A percentile compares a stretch with the other conserved stretches of the same genome.
Evolutionary conservation across 805 yeast genomes (phyloP).

Genomic region (Cyberlindnera sargentensis): DNA sequence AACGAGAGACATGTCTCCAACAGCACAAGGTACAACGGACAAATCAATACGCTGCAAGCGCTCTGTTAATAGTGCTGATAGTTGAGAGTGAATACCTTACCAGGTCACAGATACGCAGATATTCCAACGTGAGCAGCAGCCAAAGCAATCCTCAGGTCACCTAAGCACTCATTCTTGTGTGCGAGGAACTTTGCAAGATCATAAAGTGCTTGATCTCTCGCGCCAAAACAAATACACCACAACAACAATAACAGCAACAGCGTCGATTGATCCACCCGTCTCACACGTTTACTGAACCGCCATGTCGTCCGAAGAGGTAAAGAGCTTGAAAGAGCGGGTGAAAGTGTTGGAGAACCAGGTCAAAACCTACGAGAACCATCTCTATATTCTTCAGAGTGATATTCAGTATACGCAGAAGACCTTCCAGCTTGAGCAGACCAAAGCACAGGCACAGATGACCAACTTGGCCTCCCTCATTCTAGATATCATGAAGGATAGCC

Average conservation of each 20-base stretch:
- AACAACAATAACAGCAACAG: background rate
- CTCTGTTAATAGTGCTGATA: no score
- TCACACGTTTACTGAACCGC: background rate
- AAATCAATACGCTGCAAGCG: no score
- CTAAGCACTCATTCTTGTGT: no score
- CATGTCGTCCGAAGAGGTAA: slow-evolving; percentile 18
- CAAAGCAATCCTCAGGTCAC: no score
- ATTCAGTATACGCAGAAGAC: slow-evolving; percentile 19
- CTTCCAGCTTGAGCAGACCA: slow-evolving; percentile 20
- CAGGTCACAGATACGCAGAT: no score
- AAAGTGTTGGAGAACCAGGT: slow-evolving; percentile 19
- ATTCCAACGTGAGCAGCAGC: no score
- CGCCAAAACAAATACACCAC: background rate
- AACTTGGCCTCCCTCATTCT: slow-evolving; percentile 18
- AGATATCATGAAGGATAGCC: slow-evolving; percentile 21
- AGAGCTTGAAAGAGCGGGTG: slow-evolving; percentile 19
- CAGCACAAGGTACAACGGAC: no score
- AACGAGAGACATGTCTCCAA: no score
- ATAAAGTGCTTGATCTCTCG: no score
- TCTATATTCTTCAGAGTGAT: slow-evolving; percentile 19
- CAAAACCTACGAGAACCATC: slow-evolving; percentile 19
- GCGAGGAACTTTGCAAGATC: no score
- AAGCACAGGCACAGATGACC: slow-evolving; percentile 20
- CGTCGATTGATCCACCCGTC: background rate
- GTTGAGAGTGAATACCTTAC: no score